Evolutionary conservation across 371 early-diverging fungal species (phyloP).

Genomic region (Mucor lusitanicus): DNA sequence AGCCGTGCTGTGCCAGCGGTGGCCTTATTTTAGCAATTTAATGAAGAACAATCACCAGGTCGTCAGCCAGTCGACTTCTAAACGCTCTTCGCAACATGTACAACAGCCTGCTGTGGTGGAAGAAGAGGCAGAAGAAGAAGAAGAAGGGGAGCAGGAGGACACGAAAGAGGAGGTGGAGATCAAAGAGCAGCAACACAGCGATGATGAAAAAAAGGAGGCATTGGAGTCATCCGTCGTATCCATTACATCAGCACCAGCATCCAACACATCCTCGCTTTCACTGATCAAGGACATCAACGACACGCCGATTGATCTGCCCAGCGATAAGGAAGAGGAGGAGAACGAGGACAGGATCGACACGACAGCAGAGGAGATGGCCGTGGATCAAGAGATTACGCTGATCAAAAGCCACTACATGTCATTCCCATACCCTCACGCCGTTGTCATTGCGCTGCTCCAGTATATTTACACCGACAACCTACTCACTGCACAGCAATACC

Average conservation of each 20-base stretch:
- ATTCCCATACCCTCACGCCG: slow-evolving; percentile 61
- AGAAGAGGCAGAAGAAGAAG: not conserved
- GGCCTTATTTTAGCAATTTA: slow-evolving; percentile 63
- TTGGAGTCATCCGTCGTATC: not conserved
- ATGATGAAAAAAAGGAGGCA: not conserved
- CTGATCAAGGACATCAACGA: not conserved
- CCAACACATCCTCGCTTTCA: not conserved
- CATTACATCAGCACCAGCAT: not conserved
- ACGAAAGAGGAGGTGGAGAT: not conserved
- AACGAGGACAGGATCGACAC: too few species aligned
- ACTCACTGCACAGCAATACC: slow-evolving; percentile 55
- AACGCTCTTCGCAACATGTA: not conserved
- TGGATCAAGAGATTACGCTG: not conserved
- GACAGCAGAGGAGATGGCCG: not conserved
- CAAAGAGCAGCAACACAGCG: not conserved
- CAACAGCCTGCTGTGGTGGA: not conserved
- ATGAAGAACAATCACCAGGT: slow-evolving; percentile 30
- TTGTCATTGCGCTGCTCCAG: slow-evolving; percentile 63
- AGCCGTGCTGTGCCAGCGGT: slow-evolving; percentile 65
- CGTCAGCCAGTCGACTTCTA: not conserved
- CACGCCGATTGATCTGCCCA: not conserved
- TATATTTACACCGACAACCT: slow-evolving; percentile 70
- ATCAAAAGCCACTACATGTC: slow-evolving; percentile 24
- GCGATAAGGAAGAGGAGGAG: not conserved
- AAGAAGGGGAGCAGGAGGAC: not conserved